Evolutionary conservation across 768 basidiomycete genomes (phyloP).

Genomic region (Tulasnella sp.): DNA sequence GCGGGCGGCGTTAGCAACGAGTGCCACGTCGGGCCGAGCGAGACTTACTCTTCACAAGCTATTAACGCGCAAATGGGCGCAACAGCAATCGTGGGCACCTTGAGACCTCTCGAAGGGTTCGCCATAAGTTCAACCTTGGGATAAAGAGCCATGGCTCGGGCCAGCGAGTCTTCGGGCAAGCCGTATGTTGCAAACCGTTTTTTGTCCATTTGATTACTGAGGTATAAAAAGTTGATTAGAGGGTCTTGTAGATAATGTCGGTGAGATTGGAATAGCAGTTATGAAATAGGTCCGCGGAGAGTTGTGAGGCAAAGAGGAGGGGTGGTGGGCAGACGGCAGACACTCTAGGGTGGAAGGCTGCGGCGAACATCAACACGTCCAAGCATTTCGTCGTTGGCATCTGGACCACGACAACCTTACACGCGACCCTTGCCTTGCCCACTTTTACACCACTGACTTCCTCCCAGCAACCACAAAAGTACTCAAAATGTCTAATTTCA

Average conservation of each 20-base stretch:
- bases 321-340: background rate
- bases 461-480: background rate
- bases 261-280: background rate
- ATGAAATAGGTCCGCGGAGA: background rate
- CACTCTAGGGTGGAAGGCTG: background rate
- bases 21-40: background rate
- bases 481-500: constrained; percentile 24
- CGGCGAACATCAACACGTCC: constrained; percentile 12
- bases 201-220: background rate
- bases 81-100: background rate
- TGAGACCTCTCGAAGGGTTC: background rate
- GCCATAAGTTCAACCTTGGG: background rate
- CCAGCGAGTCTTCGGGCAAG: background rate
- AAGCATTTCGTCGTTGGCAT: constrained; percentile 9
- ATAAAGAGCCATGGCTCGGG: constrained; percentile 1
- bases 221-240: background rate
- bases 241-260: background rate
- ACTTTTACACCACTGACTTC: background rate
- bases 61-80: constrained; percentile 6
- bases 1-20: background rate
- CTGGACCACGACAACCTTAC: constrained; percentile 9
- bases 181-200: background rate
- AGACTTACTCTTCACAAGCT: constrained; percentile 13
- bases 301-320: background rate
- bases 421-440: background rate